phyloP scores from a whole-genome alignment of 2,329 filamentous ascomycete genomes.

The Sarocladiaceae sp. region DNA sequence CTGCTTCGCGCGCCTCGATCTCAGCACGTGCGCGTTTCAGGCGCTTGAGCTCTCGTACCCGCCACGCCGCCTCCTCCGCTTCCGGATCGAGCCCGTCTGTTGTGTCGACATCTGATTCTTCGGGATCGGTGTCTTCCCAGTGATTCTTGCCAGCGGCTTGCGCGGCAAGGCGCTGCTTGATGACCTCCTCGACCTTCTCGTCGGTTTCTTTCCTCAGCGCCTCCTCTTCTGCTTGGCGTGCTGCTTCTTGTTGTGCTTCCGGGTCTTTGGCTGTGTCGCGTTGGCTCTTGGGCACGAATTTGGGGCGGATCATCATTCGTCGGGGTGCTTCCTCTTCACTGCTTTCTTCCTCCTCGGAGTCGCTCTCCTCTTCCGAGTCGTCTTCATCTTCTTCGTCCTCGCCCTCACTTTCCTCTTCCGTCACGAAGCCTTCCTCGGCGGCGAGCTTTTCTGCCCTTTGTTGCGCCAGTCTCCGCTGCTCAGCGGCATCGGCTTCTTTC shows the following conservation, averaged over 20 bases:
- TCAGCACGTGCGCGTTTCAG: slow-evolving; percentile 80
- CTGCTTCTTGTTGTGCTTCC: slow-evolving; percentile 27
- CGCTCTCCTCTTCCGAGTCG: slow-evolving; percentile 33
- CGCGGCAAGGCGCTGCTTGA: slow-evolving; percentile 73
- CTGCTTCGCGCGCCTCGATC: slow-evolving; percentile 77
- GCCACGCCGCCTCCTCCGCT: slow-evolving; percentile 89
- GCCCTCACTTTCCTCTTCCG: slow-evolving; percentile 36
- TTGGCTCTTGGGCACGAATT: slow-evolving; percentile 56
- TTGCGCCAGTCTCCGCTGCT: slow-evolving; percentile 39
- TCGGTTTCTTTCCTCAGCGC: slow-evolving; percentile 65
- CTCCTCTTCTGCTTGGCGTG: slow-evolving; percentile 46
- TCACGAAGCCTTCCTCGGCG: slow-evolving; percentile 58
- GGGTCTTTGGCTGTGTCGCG: slow-evolving; percentile 27
- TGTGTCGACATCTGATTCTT: slow-evolving; percentile 75
- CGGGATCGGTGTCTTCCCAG: slow-evolving; percentile 75
- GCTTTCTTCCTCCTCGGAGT: slow-evolving; percentile 39
- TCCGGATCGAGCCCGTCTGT: slow-evolving; percentile 81
- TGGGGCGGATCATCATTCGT: slow-evolving; percentile 54
- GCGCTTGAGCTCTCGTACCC: slow-evolving; percentile 81
- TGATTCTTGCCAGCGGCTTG: slow-evolving; percentile 71
- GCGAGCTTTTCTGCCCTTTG: slow-evolving; percentile 42
- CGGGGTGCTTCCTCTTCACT: slow-evolving; percentile 53
- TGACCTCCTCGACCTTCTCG: slow-evolving; percentile 78
- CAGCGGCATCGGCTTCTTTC: slow-evolving; percentile 39
- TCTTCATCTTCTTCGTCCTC: slow-evolving; percentile 25